Conservation (phyloP, 164 flowering plant genomes). For the Sedum album region DNA sequence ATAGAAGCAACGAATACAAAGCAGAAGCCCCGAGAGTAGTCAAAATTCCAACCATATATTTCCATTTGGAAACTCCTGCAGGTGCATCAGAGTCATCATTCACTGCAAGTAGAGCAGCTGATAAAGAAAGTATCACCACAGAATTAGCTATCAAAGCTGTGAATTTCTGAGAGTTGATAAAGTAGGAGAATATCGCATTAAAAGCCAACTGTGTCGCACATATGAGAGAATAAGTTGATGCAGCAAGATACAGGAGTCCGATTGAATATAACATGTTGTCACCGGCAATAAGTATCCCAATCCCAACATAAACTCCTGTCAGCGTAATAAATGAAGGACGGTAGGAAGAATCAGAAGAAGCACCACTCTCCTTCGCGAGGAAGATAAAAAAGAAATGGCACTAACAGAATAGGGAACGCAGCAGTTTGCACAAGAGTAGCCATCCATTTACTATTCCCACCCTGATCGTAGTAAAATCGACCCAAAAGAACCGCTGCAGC, state of each 20-base stretch:
- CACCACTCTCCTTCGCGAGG: constrained; percentile 5
- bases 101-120: constrained; percentile 44
- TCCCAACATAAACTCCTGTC: constrained; percentile 24
- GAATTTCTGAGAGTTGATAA: constrained; percentile 47
- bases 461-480: constrained; percentile 48
- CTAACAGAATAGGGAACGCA: constrained; percentile 39
- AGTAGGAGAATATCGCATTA: constrained; percentile 42
- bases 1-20: constrained; percentile 45
- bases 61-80: constrained; percentile 26
- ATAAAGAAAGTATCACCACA: constrained; percentile 36
- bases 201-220: constrained; percentile 52
- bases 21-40: constrained; percentile 46
- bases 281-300: constrained; percentile 40
- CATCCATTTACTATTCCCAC: constrained; percentile 59
- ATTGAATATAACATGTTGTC: constrained; percentile 49
- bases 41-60: constrained; percentile 34
- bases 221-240: constrained; percentile 52
- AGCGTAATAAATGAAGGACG: constrained; percentile 18
- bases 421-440: constrained; percentile 53
- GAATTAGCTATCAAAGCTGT: constrained; percentile 39
- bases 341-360: constrained; percentile 17
- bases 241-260: constrained; percentile 45
- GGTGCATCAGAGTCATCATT: constrained; percentile 33
- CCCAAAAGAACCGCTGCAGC: constrained; percentile 47
- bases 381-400: constrained; percentile 34